These are phyloP conservation scores for Ogataea minuta DNA, from an alignment of 805 yeast species.

Conservation along the genomic window DNA sequence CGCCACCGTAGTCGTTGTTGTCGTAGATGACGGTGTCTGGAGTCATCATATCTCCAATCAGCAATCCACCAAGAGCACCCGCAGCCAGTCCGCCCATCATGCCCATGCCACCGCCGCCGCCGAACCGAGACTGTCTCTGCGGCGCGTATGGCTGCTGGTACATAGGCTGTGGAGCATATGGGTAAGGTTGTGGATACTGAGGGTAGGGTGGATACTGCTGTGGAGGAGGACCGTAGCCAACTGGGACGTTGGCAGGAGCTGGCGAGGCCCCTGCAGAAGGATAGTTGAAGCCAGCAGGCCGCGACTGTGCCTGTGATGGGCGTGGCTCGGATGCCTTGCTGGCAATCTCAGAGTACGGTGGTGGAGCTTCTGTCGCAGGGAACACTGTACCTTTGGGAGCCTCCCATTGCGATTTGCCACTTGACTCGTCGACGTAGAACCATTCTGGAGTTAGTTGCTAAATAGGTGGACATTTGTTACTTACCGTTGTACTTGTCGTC, in stretches of 20 bases:
- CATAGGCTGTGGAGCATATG: slow-evolving; percentile 19
- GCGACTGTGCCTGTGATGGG: slow-evolving; percentile 4
- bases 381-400: slow-evolving; percentile 62
- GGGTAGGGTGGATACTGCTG: slow-evolving; percentile 18
- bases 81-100: slow-evolving; percentile 34
- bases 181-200: too few species aligned
- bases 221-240: too few species aligned
- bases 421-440: slow-evolving; percentile 74
- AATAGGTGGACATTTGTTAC: slow-evolving; percentile 4
- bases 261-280: slow-evolving; percentile 1
- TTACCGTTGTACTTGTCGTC: slow-evolving; percentile 56
- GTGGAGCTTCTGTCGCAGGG: slow-evolving; percentile 36
- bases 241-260: slow-evolving; percentile 6
- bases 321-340: slow-evolving; percentile 4
- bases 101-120: slow-evolving; percentile 24
- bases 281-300: slow-evolving; percentile 7
- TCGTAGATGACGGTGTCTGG: slow-evolving; percentile 13
- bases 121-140: slow-evolving; percentile 12
- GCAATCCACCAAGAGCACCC: slow-evolving; percentile 27
- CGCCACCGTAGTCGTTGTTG: slow-evolving; percentile 21
- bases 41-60: slow-evolving; percentile 31
- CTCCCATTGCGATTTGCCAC: slow-evolving; percentile 89
- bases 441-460: slow-evolving; percentile 36
- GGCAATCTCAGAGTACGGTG: slow-evolving; percentile 28
- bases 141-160: slow-evolving; percentile 23